Conservation (phyloP, 78 protist genomes). For the Bodo saltans region DNA sequence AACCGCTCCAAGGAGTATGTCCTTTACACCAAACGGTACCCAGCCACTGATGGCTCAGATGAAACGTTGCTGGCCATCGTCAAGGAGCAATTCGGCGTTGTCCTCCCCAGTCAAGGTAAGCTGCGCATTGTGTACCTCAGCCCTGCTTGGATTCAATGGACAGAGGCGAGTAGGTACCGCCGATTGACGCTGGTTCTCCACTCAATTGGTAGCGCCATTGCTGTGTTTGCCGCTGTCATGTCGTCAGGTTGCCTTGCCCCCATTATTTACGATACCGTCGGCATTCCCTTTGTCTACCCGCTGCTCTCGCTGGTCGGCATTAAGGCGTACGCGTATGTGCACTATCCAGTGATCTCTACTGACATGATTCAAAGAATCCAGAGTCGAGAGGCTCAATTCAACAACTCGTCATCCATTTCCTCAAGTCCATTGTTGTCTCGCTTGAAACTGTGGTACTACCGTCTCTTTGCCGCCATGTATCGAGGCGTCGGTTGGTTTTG, state of each 20-base stretch:
- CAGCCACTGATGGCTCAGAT: not conserved
- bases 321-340: constrained; percentile 67
- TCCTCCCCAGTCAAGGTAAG: not conserved
- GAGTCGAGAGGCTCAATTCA: not conserved
- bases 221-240: constrained; percentile 48
- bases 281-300: constrained; percentile 75
- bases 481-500: constrained; percentile 48
- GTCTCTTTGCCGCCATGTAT: constrained; percentile 60
- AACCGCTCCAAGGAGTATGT: not conserved
- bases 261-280: constrained; percentile 78
- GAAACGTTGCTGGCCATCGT: not conserved
- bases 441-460: constrained; percentile 56
- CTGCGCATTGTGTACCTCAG: not conserved
- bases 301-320: constrained; percentile 56
- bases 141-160: not conserved
- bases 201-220: constrained; percentile 46
- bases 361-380: constrained; percentile 26
- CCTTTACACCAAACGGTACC: not conserved
- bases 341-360: constrained; percentile 86
- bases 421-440: not conserved
- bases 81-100: constrained; percentile 1
- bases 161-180: constrained; percentile 13
- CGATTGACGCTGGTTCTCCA: constrained; percentile 30
- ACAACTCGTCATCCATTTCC: not conserved
- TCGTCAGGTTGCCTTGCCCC: constrained; percentile 35